A percentile compares a stretch with the other conserved stretches of the same genome.
phyloP scores from a whole-genome alignment of 305 asterid genomes.

The Solanum hybrid region DNA sequence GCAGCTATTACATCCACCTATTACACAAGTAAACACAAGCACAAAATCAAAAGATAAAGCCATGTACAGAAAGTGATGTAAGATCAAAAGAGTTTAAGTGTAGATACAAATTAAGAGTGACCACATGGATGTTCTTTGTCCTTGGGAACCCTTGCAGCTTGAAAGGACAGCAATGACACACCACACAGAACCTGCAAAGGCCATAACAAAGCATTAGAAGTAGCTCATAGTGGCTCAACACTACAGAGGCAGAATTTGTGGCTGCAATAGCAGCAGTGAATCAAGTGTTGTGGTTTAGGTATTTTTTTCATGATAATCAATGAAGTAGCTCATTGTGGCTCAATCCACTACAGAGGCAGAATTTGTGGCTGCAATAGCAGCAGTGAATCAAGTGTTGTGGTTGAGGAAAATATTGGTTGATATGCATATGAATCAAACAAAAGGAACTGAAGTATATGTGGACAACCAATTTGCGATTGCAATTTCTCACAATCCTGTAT shows the following conservation, averaged over 20 bases:
- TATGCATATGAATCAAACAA: background rate
- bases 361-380: background rate
- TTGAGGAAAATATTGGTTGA: background rate
- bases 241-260: background rate
- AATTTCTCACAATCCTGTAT: background rate
- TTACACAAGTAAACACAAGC: background rate
- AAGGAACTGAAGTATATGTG: background rate
- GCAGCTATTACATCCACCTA: background rate
- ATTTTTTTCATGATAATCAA: background rate
- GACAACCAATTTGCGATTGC: background rate
- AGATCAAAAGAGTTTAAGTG: conserved; percentile 35
- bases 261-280: background rate
- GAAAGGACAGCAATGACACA: conserved; percentile 78
- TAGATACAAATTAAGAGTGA: conserved; percentile 81
- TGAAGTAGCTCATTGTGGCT: background rate
- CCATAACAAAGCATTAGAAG: conserved; percentile 1
- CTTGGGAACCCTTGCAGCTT: conserved; percentile 82
- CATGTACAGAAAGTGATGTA: conserved; percentile 16
- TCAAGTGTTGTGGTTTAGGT: background rate
- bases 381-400: background rate
- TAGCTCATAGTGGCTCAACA: background rate
- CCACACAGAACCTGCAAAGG: conserved; percentile 82
- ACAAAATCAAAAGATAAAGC: background rate
- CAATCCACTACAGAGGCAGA: background rate
- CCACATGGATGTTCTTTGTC: conserved; percentile 99